These are phyloP conservation scores for Candida tetrigidarum DNA, from an alignment of 1,139 yeast species.

Conservation along the genomic window DNA sequence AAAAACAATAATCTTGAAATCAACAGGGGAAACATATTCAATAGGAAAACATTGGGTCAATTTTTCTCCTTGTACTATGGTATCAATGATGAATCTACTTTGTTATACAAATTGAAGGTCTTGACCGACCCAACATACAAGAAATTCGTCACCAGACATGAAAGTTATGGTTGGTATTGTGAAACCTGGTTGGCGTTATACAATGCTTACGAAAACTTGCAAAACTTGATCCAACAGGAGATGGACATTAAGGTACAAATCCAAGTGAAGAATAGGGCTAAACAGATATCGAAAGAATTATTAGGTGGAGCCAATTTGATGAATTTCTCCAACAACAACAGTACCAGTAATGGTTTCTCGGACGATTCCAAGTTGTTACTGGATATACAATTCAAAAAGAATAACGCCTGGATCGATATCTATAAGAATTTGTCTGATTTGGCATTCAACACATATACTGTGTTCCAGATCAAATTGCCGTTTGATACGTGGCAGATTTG, in stretches of 20 bases:
- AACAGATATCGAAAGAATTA: slow-evolving; percentile 40
- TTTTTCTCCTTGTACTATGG: slow-evolving; percentile 62
- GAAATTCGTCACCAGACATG: slow-evolving; percentile 51
- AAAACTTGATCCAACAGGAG: slow-evolving; percentile 45
- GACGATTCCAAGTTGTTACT: slow-evolving; percentile 29
- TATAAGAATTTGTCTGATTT: slow-evolving; percentile 47
- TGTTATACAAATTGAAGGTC: slow-evolving; percentile 57
- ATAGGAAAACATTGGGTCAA: slow-evolving; percentile 50
- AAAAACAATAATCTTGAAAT: slow-evolving; percentile 19
- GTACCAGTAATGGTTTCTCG: slow-evolving; percentile 10
- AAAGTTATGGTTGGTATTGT: slow-evolving; percentile 65
- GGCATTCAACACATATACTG: slow-evolving; percentile 48
- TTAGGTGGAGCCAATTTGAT: slow-evolving; percentile 25
- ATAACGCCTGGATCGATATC: slow-evolving; percentile 45
- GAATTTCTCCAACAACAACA: not conserved
- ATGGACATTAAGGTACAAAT: slow-evolving; percentile 44
- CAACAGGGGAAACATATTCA: slow-evolving; percentile 37
- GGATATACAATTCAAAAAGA: slow-evolving; percentile 42
- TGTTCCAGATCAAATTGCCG: slow-evolving; percentile 43
- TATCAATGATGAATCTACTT: slow-evolving; percentile 60
- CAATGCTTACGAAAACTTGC: slow-evolving; percentile 46
- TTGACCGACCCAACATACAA: slow-evolving; percentile 43
- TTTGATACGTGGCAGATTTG: slow-evolving; percentile 51
- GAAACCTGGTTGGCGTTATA: slow-evolving; percentile 61
- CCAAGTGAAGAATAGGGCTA: slow-evolving; percentile 45